Percentiles rank a stretch among this genome's conserved stretches.
phyloP scores from a whole-genome alignment of 1,284 basidiomycete species.

The Heterobasidion irregulare region DNA sequence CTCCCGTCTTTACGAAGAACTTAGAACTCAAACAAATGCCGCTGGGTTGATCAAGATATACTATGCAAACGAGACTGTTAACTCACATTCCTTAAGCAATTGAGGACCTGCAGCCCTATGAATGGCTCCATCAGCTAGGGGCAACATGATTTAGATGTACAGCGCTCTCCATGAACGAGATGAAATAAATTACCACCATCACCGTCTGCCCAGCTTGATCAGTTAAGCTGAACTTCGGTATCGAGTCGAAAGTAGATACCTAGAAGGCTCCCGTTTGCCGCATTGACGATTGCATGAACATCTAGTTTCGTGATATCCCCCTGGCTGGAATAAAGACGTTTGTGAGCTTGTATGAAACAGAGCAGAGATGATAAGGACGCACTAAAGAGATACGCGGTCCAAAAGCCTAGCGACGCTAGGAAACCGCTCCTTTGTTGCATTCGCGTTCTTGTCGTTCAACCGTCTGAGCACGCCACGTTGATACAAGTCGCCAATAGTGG shows the following conservation, averaged over 20 bases:
- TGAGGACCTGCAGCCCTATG: constrained; percentile 76
- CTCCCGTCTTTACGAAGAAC: too few species aligned
- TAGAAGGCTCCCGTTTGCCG: constrained; percentile 71
- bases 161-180: background rate
- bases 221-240: background rate
- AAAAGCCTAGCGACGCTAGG: constrained; percentile 29
- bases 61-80: background rate
- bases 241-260: constrained; percentile 34
- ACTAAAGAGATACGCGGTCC: constrained; percentile 55
- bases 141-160: background rate
- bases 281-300: constrained; percentile 82
- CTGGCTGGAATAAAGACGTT: constrained; percentile 33
- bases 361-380: constrained; percentile 18
- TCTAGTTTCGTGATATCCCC: constrained; percentile 72
- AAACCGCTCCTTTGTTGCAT: constrained; percentile 23
- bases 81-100: constrained; percentile 68
- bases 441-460: background rate
- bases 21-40: too few species aligned
- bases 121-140: constrained; percentile 76
- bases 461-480: constrained; percentile 24
- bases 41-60: background rate
- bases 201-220: constrained; percentile 36
- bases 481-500: constrained; percentile 45
- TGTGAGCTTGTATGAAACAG: background rate
- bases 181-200: constrained; percentile 45